Base-by-base conservation (phyloP, 176 grass and related monocot species). In the Triticum monococcum region DNA sequence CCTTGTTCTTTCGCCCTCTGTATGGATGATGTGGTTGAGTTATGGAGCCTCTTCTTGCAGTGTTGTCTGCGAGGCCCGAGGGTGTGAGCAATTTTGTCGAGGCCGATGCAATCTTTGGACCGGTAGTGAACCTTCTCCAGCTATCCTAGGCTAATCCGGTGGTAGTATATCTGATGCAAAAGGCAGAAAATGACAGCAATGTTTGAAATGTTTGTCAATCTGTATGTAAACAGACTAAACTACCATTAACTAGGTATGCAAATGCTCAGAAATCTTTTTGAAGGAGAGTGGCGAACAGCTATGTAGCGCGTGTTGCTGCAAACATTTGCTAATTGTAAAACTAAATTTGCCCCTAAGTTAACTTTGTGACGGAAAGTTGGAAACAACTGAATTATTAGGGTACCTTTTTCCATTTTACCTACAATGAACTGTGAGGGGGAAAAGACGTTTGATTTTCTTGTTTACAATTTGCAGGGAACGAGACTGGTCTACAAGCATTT, bases 401-500 rank as follows among this genome's bases (percentile, higher is more conserved):
- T 67, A 12, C 12, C 4, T 45, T 76, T 6, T 36, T 12, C 17
- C 26, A 86, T 12, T 60, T 80, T 59, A 28, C 79, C 4, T 7
- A 33, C 61, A 89, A 4, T 9, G 9, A 63, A 12, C 61, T 80
- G 23, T 64, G 35, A 54, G 71, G 32, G 40, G 23, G 23, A 9
- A 13, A 5, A 57, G 38, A 45, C 1, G 8, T 20, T 24, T 67
- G 11, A 25, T 76, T 69, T 81, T 69, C 6, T 38, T 86, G 1
- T 88, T 86, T 83, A 61, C 3, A 3, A n/a, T 89, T 54, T 87
- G 22, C 69, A 98, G 96, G 96, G 88, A 60, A 88, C 90, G 8
- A 86, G 81, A 85, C 59, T 98, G 83, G 92, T 98, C 20, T 98
- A 98, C 91, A 98, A 98, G 75, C 93, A 98, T 77, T 86, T 98